These are phyloP conservation scores for Ambispora gerdemannii DNA, from an alignment of 192 early-diverging fungal genomes.

Conservation along the genomic window DNA sequence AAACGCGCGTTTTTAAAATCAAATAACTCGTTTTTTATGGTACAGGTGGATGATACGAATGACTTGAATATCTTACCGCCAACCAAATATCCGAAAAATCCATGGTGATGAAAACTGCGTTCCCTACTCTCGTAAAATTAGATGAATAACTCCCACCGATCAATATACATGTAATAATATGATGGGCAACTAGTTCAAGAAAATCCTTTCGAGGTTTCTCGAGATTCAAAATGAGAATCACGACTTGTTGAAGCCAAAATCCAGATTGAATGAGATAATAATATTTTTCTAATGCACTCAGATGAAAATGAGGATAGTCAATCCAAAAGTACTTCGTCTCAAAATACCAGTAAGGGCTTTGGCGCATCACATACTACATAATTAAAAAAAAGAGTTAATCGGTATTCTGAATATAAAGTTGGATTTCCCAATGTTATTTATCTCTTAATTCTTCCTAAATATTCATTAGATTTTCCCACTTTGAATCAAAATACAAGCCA, in stretches of 20 bases:
- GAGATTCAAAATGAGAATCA: slow-evolving; percentile 53
- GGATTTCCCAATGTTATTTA: too few species aligned
- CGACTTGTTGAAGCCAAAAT: slow-evolving; percentile 59
- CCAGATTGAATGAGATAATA: slow-evolving; percentile 59
- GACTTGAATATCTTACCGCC: slow-evolving; percentile 42
- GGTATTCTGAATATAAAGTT: too few species aligned
- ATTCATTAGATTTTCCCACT: too few species aligned
- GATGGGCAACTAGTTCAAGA: slow-evolving; percentile 54
- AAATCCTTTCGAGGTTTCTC: slow-evolving; percentile 60
- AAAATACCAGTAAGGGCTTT: slow-evolving; percentile 59
- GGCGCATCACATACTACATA: slow-evolving; percentile 54
- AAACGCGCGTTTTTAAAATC: too few species aligned
- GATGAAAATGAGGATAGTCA: slow-evolving; percentile 51
- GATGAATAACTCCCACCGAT: slow-evolving; percentile 54
- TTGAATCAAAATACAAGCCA: too few species aligned
- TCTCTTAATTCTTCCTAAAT: too few species aligned
- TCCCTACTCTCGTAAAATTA: slow-evolving; percentile 62
- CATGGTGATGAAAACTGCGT: slow-evolving; percentile 62
- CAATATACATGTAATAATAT: slow-evolving; percentile 57
- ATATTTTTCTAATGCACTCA: slow-evolving; percentile 48
- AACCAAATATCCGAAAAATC: slow-evolving; percentile 63
- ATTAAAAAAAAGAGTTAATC: not conserved
- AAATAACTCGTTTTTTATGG: too few species aligned
- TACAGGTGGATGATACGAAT: not conserved
- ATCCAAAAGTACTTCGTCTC: slow-evolving; percentile 50